Conservation (phyloP, 2,329 filamentous ascomycete species). For the Stemphylium vesicarium region DNA sequence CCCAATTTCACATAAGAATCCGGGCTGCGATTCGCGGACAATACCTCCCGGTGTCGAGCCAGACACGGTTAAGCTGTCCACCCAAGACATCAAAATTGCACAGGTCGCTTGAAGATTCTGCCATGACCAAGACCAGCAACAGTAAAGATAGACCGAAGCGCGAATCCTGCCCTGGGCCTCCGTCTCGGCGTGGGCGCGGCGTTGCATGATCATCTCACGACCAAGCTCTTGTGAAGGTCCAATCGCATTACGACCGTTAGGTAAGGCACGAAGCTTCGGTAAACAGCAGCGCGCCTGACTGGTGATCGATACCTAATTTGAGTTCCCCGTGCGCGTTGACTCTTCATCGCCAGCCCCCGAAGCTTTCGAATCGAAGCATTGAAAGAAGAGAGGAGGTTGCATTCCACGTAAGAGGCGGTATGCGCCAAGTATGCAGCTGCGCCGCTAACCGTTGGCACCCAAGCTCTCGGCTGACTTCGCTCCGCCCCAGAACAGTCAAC, state of each 20-base stretch:
- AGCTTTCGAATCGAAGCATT: neutral
- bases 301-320: neutral
- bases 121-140: slow-evolving; percentile 4
- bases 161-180: slow-evolving; percentile 5
- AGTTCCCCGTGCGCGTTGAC: neutral
- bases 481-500: neutral
- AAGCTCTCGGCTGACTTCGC: slow-evolving; percentile 17
- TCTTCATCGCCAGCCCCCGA: neutral
- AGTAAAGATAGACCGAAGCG: slow-evolving; percentile 13
- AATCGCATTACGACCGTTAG: neutral
- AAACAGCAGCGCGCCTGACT: neutral
- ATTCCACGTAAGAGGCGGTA: slow-evolving; percentile 22
- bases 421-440: slow-evolving; percentile 16
- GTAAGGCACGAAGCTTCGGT: neutral
- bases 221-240: neutral
- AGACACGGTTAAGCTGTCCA: neutral
- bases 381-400: slow-evolving; percentile 12
- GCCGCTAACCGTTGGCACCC: slow-evolving; percentile 12
- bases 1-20: neutral
- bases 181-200: slow-evolving; percentile 26
- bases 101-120: neutral
- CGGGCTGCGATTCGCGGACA: neutral
- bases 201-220: slow-evolving; percentile 13
- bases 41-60: neutral
- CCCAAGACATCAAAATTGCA: neutral